phyloP scores from a whole-genome alignment of 2,329 filamentous ascomycete genomes.

The Pezicula neosporulosa region DNA sequence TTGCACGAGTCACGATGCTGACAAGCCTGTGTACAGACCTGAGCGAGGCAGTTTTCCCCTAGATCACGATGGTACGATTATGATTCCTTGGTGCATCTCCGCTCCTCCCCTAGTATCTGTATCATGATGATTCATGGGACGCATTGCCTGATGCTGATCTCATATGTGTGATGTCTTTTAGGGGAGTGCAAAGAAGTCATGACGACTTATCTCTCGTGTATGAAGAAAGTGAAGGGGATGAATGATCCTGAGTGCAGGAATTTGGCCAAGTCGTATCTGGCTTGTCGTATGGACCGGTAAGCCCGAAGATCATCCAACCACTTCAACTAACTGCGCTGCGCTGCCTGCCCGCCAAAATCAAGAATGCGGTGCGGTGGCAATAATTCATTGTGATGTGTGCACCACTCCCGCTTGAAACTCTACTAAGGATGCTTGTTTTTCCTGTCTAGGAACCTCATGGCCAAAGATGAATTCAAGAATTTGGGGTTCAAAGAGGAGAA shows the following conservation, averaged over 20 bases:
- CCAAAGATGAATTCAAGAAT: slow-evolving; percentile 91
- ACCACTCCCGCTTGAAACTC: background rate
- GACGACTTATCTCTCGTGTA: slow-evolving; percentile 78
- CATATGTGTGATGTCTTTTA: slow-evolving; percentile 31
- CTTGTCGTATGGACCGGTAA: slow-evolving; percentile 92
- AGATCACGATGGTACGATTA: slow-evolving; percentile 73
- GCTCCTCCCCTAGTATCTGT: background rate
- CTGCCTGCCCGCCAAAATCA: too few species aligned
- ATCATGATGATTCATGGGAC: too few species aligned
- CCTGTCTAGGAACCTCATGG: slow-evolving; percentile 79
- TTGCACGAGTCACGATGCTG: background rate
- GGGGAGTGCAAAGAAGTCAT: slow-evolving; percentile 94
- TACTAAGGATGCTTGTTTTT: background rate
- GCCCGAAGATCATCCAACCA: slow-evolving; percentile 22
- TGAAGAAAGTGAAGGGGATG: slow-evolving; percentile 77
- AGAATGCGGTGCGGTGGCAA: too few species aligned
- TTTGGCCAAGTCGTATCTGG: slow-evolving; percentile 83
- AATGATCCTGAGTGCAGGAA: slow-evolving; percentile 84
- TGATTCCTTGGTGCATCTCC: background rate
- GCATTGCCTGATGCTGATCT: slow-evolving; percentile 1
- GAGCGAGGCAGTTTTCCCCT: slow-evolving; percentile 95
- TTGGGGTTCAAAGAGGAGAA: slow-evolving; percentile 64
- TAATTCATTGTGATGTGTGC: too few species aligned
- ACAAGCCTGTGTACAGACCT: slow-evolving; percentile 51
- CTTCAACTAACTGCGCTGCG: too few species aligned